Evolutionary conservation across 805 yeast genomes (phyloP).

Genomic region (Ogataea nonfermentans): DNA sequence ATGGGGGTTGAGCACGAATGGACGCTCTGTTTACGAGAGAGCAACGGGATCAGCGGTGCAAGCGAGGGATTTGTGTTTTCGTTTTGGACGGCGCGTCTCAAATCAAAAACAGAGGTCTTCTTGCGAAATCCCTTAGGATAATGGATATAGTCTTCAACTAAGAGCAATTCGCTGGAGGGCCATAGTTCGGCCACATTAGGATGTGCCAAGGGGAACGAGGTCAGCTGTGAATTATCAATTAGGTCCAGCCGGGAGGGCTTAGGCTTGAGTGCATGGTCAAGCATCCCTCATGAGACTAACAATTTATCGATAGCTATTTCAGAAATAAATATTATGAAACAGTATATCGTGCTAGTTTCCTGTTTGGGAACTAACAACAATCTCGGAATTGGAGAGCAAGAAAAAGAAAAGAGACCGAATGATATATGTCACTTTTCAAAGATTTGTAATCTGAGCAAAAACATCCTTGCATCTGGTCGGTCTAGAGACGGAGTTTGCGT

Average conservation of each 20-base stretch:
- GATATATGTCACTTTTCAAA: too few relatives aligned
- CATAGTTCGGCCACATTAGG: constrained; percentile 29
- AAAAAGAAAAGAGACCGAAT: constrained; percentile 2
- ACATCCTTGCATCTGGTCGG: too few relatives aligned
- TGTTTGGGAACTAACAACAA: not conserved
- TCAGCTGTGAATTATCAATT: constrained; percentile 45
- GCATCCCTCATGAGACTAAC: constrained; percentile 5
- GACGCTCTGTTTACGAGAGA: constrained; percentile 9
- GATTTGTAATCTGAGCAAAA: too few relatives aligned
- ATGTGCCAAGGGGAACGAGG: constrained; percentile 54
- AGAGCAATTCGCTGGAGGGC: constrained; percentile 29
- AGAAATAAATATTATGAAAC: constrained; percentile 1
- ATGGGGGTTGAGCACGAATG: constrained; percentile 20
- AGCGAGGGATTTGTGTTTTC: constrained; percentile 6
- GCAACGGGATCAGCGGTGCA: constrained; percentile 4
- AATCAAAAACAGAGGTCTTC: constrained; percentile 34
- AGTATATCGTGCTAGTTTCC: not conserved
- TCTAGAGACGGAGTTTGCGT: too few relatives aligned
- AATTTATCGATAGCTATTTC: too few relatives aligned
- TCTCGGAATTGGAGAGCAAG: too few relatives aligned
- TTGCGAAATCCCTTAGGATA: constrained; percentile 22
- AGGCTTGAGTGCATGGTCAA: constrained; percentile 4
- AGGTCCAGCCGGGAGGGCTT: constrained; percentile 43
- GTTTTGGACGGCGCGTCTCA: constrained; percentile 31
- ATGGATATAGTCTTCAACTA: constrained; percentile 57